Conservation (phyloP, 495 filamentous ascomycete species). For the Lindgomyces ingoldianus region DNA sequence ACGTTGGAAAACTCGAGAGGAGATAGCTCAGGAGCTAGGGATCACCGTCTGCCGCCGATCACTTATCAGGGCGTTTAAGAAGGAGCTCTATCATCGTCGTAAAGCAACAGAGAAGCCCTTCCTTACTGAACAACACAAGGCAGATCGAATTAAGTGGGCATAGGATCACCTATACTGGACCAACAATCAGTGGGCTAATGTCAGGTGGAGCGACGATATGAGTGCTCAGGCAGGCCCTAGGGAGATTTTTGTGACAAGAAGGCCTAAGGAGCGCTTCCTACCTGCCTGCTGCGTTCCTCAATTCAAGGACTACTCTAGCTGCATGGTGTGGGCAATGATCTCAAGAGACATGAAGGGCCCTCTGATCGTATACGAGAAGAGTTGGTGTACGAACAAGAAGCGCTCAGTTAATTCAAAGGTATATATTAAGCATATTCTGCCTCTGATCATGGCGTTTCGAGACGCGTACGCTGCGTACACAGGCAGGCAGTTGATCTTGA, state of each 20-base stretch:
- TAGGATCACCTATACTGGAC: too few relatives aligned
- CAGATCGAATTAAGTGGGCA: too few relatives aligned
- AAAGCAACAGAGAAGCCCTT: too few relatives aligned
- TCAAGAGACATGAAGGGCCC: background rate
- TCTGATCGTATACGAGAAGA: background rate
- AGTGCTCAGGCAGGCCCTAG: background rate
- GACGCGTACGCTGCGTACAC: background rate
- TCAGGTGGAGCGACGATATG: background rate
- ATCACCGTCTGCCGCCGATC: too few relatives aligned
- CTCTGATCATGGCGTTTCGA: background rate
- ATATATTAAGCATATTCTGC: slow-evolving; percentile 2
- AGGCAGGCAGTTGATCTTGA: background rate
- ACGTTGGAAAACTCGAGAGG: too few relatives aligned
- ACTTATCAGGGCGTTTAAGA: too few relatives aligned
- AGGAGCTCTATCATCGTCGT: too few relatives aligned
- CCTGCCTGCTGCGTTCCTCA: background rate
- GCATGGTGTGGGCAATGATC: background rate
- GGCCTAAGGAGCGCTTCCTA: background rate
- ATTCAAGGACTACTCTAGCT: background rate
- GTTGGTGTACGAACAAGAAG: background rate
- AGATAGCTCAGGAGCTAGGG: too few relatives aligned
- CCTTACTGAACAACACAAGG: too few relatives aligned
- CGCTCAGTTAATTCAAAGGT: background rate
- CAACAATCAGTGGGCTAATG: background rate
- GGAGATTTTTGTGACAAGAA: background rate